Evolutionary conservation across 371 early-diverging fungal species (phyloP), one percentile per base, ranked within the genome.

Genomic region (Mycotypha africana): DNA sequence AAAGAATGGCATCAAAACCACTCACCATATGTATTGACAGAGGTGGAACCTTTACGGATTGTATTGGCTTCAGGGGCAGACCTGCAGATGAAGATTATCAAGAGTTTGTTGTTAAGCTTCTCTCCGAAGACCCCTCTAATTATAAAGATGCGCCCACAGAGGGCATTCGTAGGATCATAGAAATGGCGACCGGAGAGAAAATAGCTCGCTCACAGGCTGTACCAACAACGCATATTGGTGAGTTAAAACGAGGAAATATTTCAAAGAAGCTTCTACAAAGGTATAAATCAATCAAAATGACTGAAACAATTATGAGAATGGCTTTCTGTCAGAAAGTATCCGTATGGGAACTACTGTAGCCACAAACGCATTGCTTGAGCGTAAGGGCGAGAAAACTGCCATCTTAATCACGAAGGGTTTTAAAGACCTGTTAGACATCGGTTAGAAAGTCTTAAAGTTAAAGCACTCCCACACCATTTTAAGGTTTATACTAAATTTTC

Each of bases 261-360:
- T n/a, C n/a, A n/a, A n/a, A n/a, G n/a, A n/a, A n/a, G n/a, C n/a
- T n/a, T n/a, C n/a, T n/a, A n/a, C n/a, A n/a, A n/a, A n/a, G n/a
- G n/a, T n/a, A n/a, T n/a, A n/a, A n/a, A n/a, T n/a, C n/a, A n/a
- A n/a, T n/a, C n/a, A n/a, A n/a, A n/a, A n/a, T n/a, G n/a, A n/a
- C 12, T 33, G 30, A 30, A 30, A 30, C 30, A 8, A 12, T 30
- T 12, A 38, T 23, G 1, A 23, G 10, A 25, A 26, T 1, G 9
- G 23, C 20, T 28, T 8, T 28, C 11, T 28, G 5, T 28, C 67
- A 82, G 88, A 86, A 41, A 80, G 86, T 35, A 86, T 97, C 22
- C 85, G 95, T 23, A 95, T 95, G 93, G 95, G 95, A 24, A 96
- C 95, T 0, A 98, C 97, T 0, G 97, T 98, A 1, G 98, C 98